These are phyloP conservation scores for Cytospora schulzeri DNA, from an alignment of 2,329 filamentous ascomycete species.

Conservation along the genomic window DNA sequence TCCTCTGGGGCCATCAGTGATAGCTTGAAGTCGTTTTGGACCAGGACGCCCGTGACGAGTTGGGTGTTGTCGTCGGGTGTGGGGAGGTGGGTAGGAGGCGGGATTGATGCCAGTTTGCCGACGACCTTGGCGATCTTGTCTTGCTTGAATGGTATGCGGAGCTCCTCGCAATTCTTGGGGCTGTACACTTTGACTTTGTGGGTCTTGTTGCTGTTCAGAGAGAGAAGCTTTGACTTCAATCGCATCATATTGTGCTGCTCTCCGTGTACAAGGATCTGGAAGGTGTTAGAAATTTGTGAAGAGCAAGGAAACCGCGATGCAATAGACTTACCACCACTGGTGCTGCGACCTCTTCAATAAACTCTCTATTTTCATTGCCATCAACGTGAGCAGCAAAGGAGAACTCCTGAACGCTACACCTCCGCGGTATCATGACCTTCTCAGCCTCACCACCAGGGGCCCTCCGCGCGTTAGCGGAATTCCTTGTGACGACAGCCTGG, in stretches of 20 bases:
- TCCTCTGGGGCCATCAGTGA: slow-evolving; percentile 97
- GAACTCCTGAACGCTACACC: slow-evolving; percentile 91
- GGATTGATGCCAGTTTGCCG: slow-evolving; percentile 82
- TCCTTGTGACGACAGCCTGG: slow-evolving; percentile 85
- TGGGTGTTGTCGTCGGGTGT: slow-evolving; percentile 40
- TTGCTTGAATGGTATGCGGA: slow-evolving; percentile 91
- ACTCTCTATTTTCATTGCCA: slow-evolving; percentile 91
- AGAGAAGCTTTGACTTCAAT: slow-evolving; percentile 89
- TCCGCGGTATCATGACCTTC: slow-evolving; percentile 85
- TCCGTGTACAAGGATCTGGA: slow-evolving; percentile 89
- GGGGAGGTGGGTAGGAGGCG: slow-evolving; percentile 58
- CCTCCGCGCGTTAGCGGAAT: slow-evolving; percentile 63
- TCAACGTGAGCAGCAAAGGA: slow-evolving; percentile 97
- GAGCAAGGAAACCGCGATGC: not conserved
- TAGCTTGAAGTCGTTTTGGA: slow-evolving; percentile 97
- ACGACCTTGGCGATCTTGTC: slow-evolving; percentile 97
- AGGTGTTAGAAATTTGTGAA: not conserved
- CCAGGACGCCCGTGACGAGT: slow-evolving; percentile 85
- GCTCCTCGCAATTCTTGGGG: slow-evolving; percentile 91
- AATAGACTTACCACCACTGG: slow-evolving; percentile 77
- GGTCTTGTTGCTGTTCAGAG: slow-evolving; percentile 81
- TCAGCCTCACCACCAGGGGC: slow-evolving; percentile 72
- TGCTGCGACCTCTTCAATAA: slow-evolving; percentile 91
- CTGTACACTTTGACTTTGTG: slow-evolving; percentile 90
- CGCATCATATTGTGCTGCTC: slow-evolving; percentile 99